Percentiles rank a stretch among this genome's conserved stretches.
phyloP scores from a whole-genome alignment of 345 rosid species.

The Eucalyptus regnans region DNA sequence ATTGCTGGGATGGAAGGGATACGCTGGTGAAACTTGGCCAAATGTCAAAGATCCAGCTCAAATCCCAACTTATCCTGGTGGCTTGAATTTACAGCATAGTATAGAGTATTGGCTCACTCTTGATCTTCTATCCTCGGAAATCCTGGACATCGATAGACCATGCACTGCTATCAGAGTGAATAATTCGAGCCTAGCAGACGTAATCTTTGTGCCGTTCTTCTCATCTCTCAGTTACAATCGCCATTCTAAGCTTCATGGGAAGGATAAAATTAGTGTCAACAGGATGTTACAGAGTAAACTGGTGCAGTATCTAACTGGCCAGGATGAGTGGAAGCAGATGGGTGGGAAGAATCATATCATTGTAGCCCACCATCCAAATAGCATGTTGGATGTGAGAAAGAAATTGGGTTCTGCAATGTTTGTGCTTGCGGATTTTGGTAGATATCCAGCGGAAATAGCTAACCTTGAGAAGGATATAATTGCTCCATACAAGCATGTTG shows the following conservation, averaged over 20 bases:
- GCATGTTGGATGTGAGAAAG: conserved; percentile 52
- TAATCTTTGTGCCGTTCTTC: conserved; percentile 81
- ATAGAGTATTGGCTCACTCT: conserved; percentile 93
- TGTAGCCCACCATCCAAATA: conserved; percentile 84
- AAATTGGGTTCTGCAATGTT: conserved; percentile 71
- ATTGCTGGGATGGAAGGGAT: conserved; percentile 66
- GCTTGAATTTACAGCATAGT: conserved; percentile 85
- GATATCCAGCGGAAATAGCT: conserved; percentile 61
- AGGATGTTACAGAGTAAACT: conserved; percentile 55
- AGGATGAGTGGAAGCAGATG: conserved; percentile 45
- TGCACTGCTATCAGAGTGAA: conserved; percentile 50
- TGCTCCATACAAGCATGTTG: conserved; percentile 84
- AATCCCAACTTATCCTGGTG: conserved; percentile 66
- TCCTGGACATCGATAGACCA: conserved; percentile 21
- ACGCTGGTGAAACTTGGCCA: conserved; percentile 52
- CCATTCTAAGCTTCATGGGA: conserved; percentile 49
- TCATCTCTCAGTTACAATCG: conserved; percentile 73
- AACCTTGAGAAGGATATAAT: conserved; percentile 68
- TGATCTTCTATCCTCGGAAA: conserved; percentile 68
- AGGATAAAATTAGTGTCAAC: conserved; percentile 37
- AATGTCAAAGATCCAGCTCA: conserved; percentile 18
- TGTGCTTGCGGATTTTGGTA: conserved; percentile 91
- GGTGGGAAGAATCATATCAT: conserved; percentile 59
- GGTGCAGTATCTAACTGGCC: conserved; percentile 34
- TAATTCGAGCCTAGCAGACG: conserved; percentile 52